These are phyloP conservation scores for Naganishia albida DNA, from an alignment of 1,284 basidiomycete genomes.

Conservation along the genomic window DNA sequence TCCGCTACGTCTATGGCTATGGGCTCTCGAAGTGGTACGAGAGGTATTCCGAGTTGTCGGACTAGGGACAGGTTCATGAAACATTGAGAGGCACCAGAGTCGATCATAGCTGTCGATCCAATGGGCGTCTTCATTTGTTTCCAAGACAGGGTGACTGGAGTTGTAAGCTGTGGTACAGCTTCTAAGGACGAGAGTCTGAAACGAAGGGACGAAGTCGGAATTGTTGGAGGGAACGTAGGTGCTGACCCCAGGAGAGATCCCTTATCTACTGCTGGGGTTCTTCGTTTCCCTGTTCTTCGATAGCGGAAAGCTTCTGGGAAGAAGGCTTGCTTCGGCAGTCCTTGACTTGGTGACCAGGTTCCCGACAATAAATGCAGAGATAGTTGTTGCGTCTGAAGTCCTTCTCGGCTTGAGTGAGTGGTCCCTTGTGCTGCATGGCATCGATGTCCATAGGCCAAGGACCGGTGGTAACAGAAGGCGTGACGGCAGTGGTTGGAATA, in stretches of 20 bases:
- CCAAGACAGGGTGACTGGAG: background rate
- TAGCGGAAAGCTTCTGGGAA: background rate
- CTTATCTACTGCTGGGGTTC: slow-evolving; percentile 3
- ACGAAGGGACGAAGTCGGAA: background rate
- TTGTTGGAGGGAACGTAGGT: background rate
- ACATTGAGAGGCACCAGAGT: slow-evolving; percentile 6
- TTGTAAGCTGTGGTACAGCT: slow-evolving; percentile 8
- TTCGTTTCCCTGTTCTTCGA: slow-evolving; percentile 3
- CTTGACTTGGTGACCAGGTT: slow-evolving; percentile 7
- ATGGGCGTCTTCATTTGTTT: background rate
- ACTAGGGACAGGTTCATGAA: slow-evolving; percentile 14
- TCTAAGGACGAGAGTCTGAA: background rate
- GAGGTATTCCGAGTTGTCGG: background rate
- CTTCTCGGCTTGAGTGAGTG: slow-evolving; percentile 1
- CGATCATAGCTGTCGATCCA: slow-evolving; percentile 8
- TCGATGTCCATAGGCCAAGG: slow-evolving; percentile 14
- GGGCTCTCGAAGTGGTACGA: background rate
- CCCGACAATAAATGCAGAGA: slow-evolving; percentile 12
- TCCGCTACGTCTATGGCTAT: slow-evolving; percentile 3
- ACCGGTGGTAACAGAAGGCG: background rate
- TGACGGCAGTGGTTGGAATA: background rate
- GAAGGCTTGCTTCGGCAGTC: slow-evolving; percentile 7
- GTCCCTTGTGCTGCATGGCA: background rate
- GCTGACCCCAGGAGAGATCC: slow-evolving; percentile 18
- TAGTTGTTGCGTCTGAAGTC: slow-evolving; percentile 6